Evolutionary conservation across 306 rosid species (phyloP), one percentile per base, ranked within the genome.

Genomic region (Prinsepia uniflora): DNA sequence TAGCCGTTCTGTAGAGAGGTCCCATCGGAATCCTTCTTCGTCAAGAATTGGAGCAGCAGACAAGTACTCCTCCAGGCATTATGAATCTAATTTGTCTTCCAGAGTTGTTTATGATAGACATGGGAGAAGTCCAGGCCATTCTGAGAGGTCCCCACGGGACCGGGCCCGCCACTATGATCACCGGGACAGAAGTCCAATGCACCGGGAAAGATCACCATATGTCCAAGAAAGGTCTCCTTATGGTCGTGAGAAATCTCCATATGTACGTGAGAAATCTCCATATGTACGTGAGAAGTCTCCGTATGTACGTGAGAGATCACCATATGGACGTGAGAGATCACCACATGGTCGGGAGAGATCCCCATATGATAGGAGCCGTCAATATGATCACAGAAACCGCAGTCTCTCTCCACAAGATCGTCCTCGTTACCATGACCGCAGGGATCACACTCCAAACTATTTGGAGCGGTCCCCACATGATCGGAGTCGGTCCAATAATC

Each of bases 131-230:
- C 98, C 98, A 77, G 92, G 76, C 73, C 95, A 83, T 85, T 78
- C 87, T 76, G 99, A 94, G 67, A 72, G 92, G 70, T 94, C 98
- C 71, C 97, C 98, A 43, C 92, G 79, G 20, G 99, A 91, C 53
- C 76, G 89, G 74, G 67, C 75, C 47, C 83, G 90, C 71, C 82
- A 82, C 81, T 84, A 84, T 76, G 97, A 91, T 78, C 82, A 89
- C 59, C 84, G 87, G 68, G 97, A 86, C 57, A 78, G 86, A 30
- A 87, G 90, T 76, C 92, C 97, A 30, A 80, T 62, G 30, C 83
- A 72, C 19, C 84, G 91, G 48, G 98, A 90, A 63, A 85, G 83
- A 76, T 87, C 91, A 3, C 89, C 91, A 8, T 68, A 77, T 76
- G 81, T 58, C 5, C 85, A 82, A n/a, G 91, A 82, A 67, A 84